Conservation (phyloP, 306 rosid species). For the Vicia villosa region DNA sequence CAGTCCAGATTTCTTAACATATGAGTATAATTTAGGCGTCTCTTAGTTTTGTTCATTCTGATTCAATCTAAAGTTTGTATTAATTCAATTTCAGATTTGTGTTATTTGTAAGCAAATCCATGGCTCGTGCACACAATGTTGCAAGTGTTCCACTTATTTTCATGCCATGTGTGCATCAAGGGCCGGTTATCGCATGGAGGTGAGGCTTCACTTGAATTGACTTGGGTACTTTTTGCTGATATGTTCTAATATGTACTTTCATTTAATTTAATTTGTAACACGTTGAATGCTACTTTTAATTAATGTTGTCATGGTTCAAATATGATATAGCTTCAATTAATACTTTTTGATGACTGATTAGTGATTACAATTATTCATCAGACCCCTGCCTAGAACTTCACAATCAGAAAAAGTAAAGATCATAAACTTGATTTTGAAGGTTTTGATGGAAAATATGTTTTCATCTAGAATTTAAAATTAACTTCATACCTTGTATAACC, state of each 20-base stretch:
- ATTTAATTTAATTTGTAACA: conserved; percentile 12
- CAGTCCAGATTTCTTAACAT: conserved; percentile 14
- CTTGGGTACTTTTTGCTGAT: conserved; percentile 9
- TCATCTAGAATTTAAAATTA: too few species aligned
- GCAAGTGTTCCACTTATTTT: conserved; percentile 91
- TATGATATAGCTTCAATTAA: too few species aligned
- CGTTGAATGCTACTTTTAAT: conserved; percentile 10
- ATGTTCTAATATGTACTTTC: background rate
- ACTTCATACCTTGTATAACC: too few species aligned
- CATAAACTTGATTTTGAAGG: too few species aligned
- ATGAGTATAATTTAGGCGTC: conserved; percentile 4
- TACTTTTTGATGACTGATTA: too few species aligned
- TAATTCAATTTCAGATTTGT: conserved; percentile 70
- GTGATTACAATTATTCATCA: too few species aligned
- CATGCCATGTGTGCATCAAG: conserved; percentile 98
- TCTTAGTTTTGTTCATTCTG: conserved; percentile 17
- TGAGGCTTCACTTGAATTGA: conserved; percentile 35
- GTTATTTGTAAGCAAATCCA: conserved; percentile 91
- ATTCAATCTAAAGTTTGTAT: conserved; percentile 33
- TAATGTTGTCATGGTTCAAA: background rate
- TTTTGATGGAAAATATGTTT: too few species aligned
- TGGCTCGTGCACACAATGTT: conserved; percentile 90
- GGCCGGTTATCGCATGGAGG: conserved; percentile 97
- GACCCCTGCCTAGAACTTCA: too few species aligned
- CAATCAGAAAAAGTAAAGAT: too few species aligned